Base-by-base conservation (phyloP, 1,284 basidiomycete species). In the Schizophyllum commune region DNA sequence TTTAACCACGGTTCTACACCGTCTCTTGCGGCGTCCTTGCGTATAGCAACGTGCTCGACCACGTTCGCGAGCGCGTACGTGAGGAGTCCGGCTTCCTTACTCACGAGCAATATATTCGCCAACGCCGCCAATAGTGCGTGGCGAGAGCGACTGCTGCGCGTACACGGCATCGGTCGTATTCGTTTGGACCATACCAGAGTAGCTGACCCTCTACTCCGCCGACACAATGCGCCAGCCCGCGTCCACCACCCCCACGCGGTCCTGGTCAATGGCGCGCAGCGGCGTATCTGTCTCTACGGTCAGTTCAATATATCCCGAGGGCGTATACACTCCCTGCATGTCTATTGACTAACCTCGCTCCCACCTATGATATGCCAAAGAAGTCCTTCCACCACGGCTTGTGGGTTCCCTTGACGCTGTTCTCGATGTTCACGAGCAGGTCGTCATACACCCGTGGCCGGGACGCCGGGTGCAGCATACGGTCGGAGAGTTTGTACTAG, bases 341-440 rank as follows among this genome's bases (percentile, higher is more conserved):
- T 17, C 39, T 13, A 47, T 17, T 9, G 4, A 47, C 39, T 17
- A 8, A 56, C 19, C 17, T 52, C 47, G 47, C 22, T 34, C 17
- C 47, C 51, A 34, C 59, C 73, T 79, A 89, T 88, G 87, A 90
- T 61, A 91, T 77, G 53, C 83, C 82, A 66, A 91, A 86, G 72
- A 91, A 88, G 52, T 88, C 75, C 71, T 91, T 89, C 89, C 89
- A 92, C 86, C 85, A 85, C 2, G 89, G 88, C 55, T 89, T 76
- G 21, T 79, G 79, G 58, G 89, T 87, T n/a, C 89, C 89, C 68
- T 84, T 76, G 2, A 83, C 81, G 67, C 86, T 88, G 73, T 86
- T 88, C 63, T 88, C 82, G 65, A 85, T 84, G 3, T 83, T 89
- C 65, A 88, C 86, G 1, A 83, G 77, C 17, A 92, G 77, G 47